phyloP scores from a whole-genome alignment of 202 grass and related monocot genomes.

The Setaria italica region DNA sequence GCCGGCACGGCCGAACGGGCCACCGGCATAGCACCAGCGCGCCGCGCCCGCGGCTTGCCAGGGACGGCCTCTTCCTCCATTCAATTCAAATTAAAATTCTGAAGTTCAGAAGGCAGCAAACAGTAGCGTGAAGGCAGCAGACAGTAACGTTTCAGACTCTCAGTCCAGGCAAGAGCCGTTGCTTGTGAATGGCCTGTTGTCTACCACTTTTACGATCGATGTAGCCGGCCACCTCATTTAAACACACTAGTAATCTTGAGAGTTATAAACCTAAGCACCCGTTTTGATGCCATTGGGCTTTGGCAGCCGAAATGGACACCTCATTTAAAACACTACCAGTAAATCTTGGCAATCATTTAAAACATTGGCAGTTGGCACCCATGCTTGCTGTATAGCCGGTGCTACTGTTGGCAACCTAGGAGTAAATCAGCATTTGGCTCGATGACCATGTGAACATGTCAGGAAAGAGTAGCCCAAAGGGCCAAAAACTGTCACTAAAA shows the following conservation, averaged over 20 bases:
- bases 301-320: background rate
- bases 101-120: too few relatives aligned
- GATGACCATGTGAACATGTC: too few relatives aligned
- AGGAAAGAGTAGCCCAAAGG: background rate
- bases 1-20: background rate
- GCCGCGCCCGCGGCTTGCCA: background rate
- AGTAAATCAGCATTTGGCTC: background rate
- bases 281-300: background rate
- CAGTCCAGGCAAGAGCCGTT: background rate
- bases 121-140: too few relatives aligned
- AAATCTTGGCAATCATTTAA: background rate
- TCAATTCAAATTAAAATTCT: too few relatives aligned
- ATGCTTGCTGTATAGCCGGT: background rate
- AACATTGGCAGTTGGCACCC: background rate
- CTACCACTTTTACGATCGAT: background rate
- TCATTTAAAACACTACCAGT: background rate
- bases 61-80: too few relatives aligned
- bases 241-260: background rate
- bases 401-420: background rate
- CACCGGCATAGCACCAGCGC: background rate
- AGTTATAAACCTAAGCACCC: background rate
- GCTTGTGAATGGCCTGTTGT: too few relatives aligned
- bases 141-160: background rate
- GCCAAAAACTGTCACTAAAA: background rate
- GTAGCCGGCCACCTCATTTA: background rate